Conservation (phyloP, 495 filamentous ascomycete genomes). For the Cercophora sp. region DNA sequence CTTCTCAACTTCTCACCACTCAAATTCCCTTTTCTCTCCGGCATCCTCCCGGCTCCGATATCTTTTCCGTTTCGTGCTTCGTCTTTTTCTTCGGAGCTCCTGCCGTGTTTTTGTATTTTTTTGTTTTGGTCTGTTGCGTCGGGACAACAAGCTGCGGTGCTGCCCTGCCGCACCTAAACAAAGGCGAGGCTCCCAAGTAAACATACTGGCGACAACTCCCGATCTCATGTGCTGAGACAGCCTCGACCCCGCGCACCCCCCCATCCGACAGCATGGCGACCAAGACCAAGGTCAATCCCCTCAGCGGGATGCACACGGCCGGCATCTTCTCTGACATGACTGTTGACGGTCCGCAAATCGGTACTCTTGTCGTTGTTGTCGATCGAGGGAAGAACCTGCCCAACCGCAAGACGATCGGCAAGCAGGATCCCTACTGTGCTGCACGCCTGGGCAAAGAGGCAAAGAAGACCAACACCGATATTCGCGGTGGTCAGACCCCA, state of each 20-base stretch:
- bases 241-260: background rate
- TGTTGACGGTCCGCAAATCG: slow-evolving; percentile 90
- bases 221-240: slow-evolving; percentile 6
- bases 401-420: slow-evolving; percentile 93
- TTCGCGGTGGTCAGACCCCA: slow-evolving; percentile 91
- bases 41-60: background rate
- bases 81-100: background rate
- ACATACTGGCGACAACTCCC: slow-evolving; percentile 18
- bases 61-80: background rate
- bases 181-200: slow-evolving; percentile 20
- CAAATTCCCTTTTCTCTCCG: slow-evolving; percentile 1
- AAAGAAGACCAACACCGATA: slow-evolving; percentile 94
- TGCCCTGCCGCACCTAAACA: background rate
- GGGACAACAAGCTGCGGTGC: background rate
- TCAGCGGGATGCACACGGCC: slow-evolving; percentile 67
- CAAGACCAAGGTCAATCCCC: slow-evolving; percentile 39
- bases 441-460: slow-evolving; percentile 93
- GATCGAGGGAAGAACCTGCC: slow-evolving; percentile 95
- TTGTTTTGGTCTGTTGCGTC: background rate
- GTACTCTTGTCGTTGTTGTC: slow-evolving; percentile 85
- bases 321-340: slow-evolving; percentile 96
- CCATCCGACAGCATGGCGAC: slow-evolving; percentile 34
- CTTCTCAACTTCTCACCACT: slow-evolving; percentile 1
- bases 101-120: background rate
- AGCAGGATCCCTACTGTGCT: slow-evolving; percentile 97